Percentiles rank a stretch among this genome's conserved stretches.
Evolutionary conservation across 306 rosid genomes (phyloP).

Genomic region (Vigna angularis): DNA sequence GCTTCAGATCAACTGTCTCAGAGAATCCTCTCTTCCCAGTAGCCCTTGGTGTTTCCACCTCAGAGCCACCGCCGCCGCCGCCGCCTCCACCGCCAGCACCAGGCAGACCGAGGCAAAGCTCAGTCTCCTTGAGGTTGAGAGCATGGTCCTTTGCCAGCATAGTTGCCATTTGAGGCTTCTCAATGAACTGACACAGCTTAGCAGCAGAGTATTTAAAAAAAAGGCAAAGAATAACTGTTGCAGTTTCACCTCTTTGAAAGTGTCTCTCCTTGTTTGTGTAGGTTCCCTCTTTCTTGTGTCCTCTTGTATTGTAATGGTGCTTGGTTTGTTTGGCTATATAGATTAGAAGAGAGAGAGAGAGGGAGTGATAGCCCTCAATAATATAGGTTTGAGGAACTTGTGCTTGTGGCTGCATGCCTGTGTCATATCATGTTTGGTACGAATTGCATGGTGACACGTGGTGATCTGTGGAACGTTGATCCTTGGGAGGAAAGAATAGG

Average conservation of each 20-base stretch:
- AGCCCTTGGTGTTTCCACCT: conserved; percentile 67
- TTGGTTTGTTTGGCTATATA: conserved; percentile 50
- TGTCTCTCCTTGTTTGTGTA: conserved; percentile 37
- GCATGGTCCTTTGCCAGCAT: conserved; percentile 47
- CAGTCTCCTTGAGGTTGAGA: conserved; percentile 85
- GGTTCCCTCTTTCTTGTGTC: conserved; percentile 25
- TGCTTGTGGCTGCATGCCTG: conserved; percentile 63
- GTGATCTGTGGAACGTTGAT: conserved; percentile 50
- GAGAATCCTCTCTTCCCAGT: conserved; percentile 90
- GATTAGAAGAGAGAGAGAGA: conserved; percentile 48
- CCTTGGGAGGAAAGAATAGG: neutral
- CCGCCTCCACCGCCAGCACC: conserved; percentile 66
- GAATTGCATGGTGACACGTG: conserved; percentile 44
- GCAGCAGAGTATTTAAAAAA: neutral
- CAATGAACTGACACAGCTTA: conserved; percentile 28
- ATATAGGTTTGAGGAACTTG: conserved; percentile 62
- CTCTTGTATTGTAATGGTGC: conserved; percentile 56
- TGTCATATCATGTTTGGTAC: conserved; percentile 47
- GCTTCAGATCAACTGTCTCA: conserved; percentile 90
- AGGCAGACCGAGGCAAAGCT: conserved; percentile 91
- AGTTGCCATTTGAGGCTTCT: conserved; percentile 59
- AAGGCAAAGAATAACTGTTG: conserved; percentile 13
- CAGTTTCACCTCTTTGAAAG: conserved; percentile 27
- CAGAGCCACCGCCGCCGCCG: conserved; percentile 38
- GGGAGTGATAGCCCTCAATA: conserved; percentile 53